Evolutionary conservation across 768 basidiomycete species (phyloP), one percentile per base, ranked within the genome.

Genomic region (Pisolithus orientalis): DNA sequence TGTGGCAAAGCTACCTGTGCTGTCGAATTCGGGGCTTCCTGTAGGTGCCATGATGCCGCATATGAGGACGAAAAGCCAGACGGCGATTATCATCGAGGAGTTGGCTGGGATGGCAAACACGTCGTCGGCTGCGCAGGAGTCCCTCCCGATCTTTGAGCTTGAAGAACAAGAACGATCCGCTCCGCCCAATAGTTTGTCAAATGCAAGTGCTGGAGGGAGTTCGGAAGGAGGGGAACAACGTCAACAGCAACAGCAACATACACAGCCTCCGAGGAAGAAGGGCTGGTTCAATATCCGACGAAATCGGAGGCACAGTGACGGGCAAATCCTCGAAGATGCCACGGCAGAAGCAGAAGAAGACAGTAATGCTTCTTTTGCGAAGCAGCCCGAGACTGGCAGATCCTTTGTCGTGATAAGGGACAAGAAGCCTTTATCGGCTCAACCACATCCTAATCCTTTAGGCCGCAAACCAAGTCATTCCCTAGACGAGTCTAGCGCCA

Each of bases 71-170:
- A 83, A 84, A 70, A 91, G 89, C 31, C 90, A 93, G 64, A 85
- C 84, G 3, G 90, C 90, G 2, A 80, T 93, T 53, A 82, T 93
- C n/a, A 88, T 92, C 53, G 75, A 85, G 56, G 77, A 75, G 69
- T 45, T 65, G 66, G 55, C 59, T 63, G 49, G 61, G 55, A 57
- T 61, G 52, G 52, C 55, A 57, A 34, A 53, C 52, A 47, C 56
- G 28, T 54, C 67, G 49, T 45, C 53, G 4, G 40, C 56, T 11
- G 40, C 39, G 7, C 37, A 58, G 37, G 65, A 67, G 44, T 57
- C 56, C 21, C 59, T 62, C 31, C 55, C 58, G 1, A 39, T 67
- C 46, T 54, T 49, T 5, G 65, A 63, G 14, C 28, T 52, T 8
- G 57, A 55, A 9, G 59, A 58, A 4, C 47, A 51, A 42, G 1